phyloP scores from a whole-genome alignment of 306 rosid species.

The Rosa chinensis region DNA sequence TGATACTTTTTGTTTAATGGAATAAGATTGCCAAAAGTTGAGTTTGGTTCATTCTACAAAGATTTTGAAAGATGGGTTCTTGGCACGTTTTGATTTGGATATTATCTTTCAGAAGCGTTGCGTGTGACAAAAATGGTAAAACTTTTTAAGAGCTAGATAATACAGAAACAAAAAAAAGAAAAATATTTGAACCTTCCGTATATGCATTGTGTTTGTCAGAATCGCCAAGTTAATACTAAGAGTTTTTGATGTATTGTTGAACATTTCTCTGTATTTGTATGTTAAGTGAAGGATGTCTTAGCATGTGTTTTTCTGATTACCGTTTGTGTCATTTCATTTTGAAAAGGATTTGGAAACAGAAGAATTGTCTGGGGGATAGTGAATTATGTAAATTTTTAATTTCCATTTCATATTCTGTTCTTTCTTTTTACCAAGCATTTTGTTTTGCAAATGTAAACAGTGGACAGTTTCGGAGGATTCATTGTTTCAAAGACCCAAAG shows the following conservation, averaged over 20 bases:
- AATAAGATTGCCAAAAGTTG: background rate
- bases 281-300: background rate
- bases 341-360: background rate
- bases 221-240: too few relatives aligned
- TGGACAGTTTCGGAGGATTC: constrained; percentile 37
- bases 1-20: background rate
- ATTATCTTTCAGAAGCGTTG: too few relatives aligned
- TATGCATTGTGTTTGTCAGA: background rate
- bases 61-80: background rate
- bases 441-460: constrained; percentile 26
- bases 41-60: background rate
- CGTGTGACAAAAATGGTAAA: background rate
- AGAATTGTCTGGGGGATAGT: background rate
- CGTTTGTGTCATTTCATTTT: background rate
- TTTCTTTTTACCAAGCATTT: constrained; percentile 7
- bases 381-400: background rate
- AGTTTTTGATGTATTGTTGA: background rate
- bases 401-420: background rate
- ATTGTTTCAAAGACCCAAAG: constrained; percentile 45
- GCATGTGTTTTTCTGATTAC: background rate
- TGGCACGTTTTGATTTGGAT: background rate
- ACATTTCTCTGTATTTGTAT: background rate
- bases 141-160: background rate
- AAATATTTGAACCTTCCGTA: background rate
- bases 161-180: background rate